Base-by-base conservation (phyloP, 2,329 filamentous ascomycete species). In the Phaeosphaeriaceae sp. region DNA sequence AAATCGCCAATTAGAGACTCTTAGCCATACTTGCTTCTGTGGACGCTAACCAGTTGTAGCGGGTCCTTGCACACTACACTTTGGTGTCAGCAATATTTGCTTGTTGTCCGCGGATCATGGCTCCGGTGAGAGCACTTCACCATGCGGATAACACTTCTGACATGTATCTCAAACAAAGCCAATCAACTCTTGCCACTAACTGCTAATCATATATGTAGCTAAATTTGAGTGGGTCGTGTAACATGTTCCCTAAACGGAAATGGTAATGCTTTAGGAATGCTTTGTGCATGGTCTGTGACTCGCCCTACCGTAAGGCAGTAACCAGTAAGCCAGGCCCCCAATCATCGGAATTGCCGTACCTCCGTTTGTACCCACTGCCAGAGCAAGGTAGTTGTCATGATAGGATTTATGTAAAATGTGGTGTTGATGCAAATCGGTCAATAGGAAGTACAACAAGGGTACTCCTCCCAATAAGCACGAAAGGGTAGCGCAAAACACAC, bases 351-450 rank as follows among this genome's bases (percentile, higher is more conserved):
- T 51, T 26, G 29, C 35, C 35, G 48, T 17, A 35, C 39, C 37
- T 46, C 52, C 48, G 46, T 43, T 46, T 41, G 21, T 40, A 18
- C 20, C 20, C 43, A 40, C 36, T 20, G 15, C 38, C 37, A 16
- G 41, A 42, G 40, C n/a, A 11, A 23, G 21, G 26, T 12, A 42
- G 33, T 46, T 28, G 30, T 9, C 13, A 4, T 5, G 8, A 9
- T 6, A 39, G 2, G 6, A 16, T 20, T 23, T 5, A 5, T 15
- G 15, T 7, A 18, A 20, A 17, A 29, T 12, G 13, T 15, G 20
- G 18, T 28, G 26, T 13, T 15, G 17, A 20, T 17, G n/a, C 34
- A 12, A 26, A 5, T 23, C 33, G 17, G 8, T 18, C 28, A 13
- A 43, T 39, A 48, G 39, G 39, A 48, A 29, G 28, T 40, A 34